Evolutionary conservation across 2,329 filamentous ascomycete genomes (phyloP), one percentile per base, ranked within the genome.

Genomic region (Alternaria panax): DNA sequence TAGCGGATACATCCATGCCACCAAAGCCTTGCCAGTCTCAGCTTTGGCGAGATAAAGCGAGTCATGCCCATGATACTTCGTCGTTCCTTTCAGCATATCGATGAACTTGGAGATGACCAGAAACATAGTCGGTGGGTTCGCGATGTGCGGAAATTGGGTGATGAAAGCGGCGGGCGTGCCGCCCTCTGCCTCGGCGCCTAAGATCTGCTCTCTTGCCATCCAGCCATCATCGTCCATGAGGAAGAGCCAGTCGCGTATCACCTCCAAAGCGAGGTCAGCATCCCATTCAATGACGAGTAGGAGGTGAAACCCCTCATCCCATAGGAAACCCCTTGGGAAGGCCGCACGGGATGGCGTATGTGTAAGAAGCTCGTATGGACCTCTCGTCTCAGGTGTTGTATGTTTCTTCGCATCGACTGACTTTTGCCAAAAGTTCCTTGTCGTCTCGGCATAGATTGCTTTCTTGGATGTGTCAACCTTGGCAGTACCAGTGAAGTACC

Each of bases 231-330:
- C 89, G 67, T 98, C 94, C 86, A 98, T 97, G 24, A 96, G 86
- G 62, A 88, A 91, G 79, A 95, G 94, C 95, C 95, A 98, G 78
- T 92, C 96, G 78, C 89, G 91, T 50, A 98, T 85, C 62, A 98
- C 91, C 63, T 97, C 92, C 47, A 88, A 79, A 2, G 92, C 89
- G 51, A 98, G 83, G 74, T 97, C 93, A 43, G 92, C 86, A 75
- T 98, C 94, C 91, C 93, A 98, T 63, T 98, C 93, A 11, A 92
- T 84, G 54, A 98, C 89, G 2, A 92, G 92, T 52, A 97, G 82
- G 22, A 98, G 83, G 74, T 98, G 94, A 79, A 97, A 98, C 0
- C 94, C 94, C 77, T 98, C 94, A 71, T 98, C 95, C 94, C 95
- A 98, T 4, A 98, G 84, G 75, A 98, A 98, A 0, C 94, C 94